These are phyloP conservation scores for Proliferodiscus dingleyae DNA, from an alignment of 2,329 filamentous ascomycete species.

Conservation along the genomic window DNA sequence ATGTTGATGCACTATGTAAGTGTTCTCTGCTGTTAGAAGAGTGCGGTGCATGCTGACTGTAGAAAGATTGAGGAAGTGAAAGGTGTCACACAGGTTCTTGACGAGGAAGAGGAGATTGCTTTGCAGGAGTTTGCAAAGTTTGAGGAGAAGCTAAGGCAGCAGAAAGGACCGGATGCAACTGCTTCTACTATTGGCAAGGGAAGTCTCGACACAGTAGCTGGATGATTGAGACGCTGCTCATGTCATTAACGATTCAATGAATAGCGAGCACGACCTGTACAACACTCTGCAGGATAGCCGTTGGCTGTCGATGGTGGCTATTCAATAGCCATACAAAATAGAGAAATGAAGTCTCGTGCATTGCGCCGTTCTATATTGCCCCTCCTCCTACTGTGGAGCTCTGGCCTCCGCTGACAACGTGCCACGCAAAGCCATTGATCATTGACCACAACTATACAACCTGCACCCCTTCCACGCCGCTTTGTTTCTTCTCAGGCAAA, in stretches of 20 bases:
- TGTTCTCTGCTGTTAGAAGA: constrained; percentile 24
- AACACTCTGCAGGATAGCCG: neutral
- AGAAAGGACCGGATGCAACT: constrained; percentile 37
- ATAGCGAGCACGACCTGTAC: neutral
- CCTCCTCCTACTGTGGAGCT: constrained; percentile 8
- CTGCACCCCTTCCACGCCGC: constrained; percentile 8
- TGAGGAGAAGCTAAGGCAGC: constrained; percentile 71
- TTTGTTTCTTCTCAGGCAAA: neutral
- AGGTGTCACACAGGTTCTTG: constrained; percentile 83
- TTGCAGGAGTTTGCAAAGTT: constrained; percentile 88
- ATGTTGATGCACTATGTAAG: constrained; percentile 96
- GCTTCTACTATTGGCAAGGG: constrained; percentile 25
- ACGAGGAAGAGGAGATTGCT: constrained; percentile 86
- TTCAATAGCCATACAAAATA: too few species aligned
- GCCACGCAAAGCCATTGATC: neutral
- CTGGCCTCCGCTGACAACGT: constrained; percentile 5
- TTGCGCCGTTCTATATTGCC: constrained; percentile 5
- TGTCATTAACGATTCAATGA: neutral
- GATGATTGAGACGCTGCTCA: constrained; percentile 8
- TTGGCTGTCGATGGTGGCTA: too few species aligned
- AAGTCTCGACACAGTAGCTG: constrained; percentile 23
- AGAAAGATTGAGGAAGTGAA: constrained; percentile 87
- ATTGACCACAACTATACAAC: neutral
- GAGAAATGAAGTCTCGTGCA: constrained; percentile 22
- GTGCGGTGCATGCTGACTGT: constrained; percentile 21